These are phyloP conservation scores for Mimosa bimucronata DNA, from an alignment of 306 rosid genomes.

Conservation along the genomic window DNA sequence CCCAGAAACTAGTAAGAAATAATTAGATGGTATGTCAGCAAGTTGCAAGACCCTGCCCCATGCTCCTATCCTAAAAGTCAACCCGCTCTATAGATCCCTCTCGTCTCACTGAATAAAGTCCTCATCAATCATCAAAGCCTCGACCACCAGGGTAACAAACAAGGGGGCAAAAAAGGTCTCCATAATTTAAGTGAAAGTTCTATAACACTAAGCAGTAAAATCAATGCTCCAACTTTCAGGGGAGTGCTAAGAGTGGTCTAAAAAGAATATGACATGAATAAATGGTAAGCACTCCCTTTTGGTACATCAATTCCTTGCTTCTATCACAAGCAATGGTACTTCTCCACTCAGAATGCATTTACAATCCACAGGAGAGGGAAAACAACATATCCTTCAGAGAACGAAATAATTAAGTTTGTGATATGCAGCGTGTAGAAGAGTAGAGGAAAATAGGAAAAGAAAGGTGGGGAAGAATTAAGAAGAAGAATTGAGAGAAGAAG, in stretches of 20 bases:
- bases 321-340: not conserved
- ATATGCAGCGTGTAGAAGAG: no score
- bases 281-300: not conserved
- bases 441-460: no score
- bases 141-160: slow-evolving; percentile 14
- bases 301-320: not conserved
- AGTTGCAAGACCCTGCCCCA: slow-evolving; percentile 17
- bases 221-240: slow-evolving; percentile 5
- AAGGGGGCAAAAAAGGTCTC: slow-evolving; percentile 3
- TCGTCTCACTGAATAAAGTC: slow-evolving; percentile 21
- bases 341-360: not conserved
- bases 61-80: slow-evolving; percentile 12
- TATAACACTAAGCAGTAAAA: not conserved
- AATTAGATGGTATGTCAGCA: not conserved
- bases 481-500: no score
- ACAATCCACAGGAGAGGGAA: not conserved
- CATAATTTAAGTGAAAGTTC: slow-evolving; percentile 5
- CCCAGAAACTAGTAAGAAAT: slow-evolving; percentile 14
- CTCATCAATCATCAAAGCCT: not conserved
- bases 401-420: not conserved
- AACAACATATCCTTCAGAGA: not conserved
- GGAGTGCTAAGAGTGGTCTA: not conserved
- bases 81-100: not conserved
- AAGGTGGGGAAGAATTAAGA: no score
- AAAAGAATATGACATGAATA: not conserved